Evolutionary conservation across 371 early-diverging fungal species (phyloP).

Genomic region (Syncephalis plumigaleata): DNA sequence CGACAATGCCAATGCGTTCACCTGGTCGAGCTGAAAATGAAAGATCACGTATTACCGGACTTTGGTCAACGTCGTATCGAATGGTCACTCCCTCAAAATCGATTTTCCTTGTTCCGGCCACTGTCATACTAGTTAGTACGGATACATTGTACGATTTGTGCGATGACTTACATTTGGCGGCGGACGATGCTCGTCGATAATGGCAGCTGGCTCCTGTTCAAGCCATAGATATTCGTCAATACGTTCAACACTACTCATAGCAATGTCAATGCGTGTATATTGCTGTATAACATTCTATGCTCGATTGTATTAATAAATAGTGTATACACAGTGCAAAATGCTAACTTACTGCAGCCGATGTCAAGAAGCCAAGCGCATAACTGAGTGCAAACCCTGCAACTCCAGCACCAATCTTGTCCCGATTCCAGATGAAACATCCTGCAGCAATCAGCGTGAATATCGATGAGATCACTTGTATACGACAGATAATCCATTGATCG

Average conservation of each 20-base stretch:
- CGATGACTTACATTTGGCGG: conserved; percentile 2
- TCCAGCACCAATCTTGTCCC: conserved; percentile 31
- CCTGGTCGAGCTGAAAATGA: conserved; percentile 23
- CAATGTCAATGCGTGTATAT: conserved; percentile 47
- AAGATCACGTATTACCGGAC: conserved; percentile 35
- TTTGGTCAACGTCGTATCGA: conserved; percentile 36
- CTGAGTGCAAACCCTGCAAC: conserved; percentile 59
- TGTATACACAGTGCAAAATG: conserved; percentile 23
- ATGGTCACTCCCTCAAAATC: conserved; percentile 31
- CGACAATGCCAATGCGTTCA: conserved; percentile 44
- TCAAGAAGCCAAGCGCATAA: conserved; percentile 52
- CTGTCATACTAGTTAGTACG: neutral
- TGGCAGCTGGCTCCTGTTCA: conserved; percentile 34
- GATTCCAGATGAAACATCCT: conserved; percentile 26
- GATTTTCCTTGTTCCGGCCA: conserved; percentile 47
- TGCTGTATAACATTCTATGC: conserved; percentile 18
- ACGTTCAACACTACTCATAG: conserved; percentile 51
- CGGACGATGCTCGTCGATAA: conserved; percentile 27
- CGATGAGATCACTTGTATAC: conserved; percentile 42
- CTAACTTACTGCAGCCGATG: conserved; percentile 49
- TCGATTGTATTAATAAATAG: neutral
- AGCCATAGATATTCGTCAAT: conserved; percentile 33
- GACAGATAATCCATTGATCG: conserved; percentile 63
- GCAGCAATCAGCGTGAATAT: conserved; percentile 35
- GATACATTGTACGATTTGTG: no score